Percentiles rank a stretch among this genome's conserved stretches.
Evolutionary conservation across 192 early-diverging fungal genomes (phyloP).

Genomic region (Chytriomyces hyalinus): DNA sequence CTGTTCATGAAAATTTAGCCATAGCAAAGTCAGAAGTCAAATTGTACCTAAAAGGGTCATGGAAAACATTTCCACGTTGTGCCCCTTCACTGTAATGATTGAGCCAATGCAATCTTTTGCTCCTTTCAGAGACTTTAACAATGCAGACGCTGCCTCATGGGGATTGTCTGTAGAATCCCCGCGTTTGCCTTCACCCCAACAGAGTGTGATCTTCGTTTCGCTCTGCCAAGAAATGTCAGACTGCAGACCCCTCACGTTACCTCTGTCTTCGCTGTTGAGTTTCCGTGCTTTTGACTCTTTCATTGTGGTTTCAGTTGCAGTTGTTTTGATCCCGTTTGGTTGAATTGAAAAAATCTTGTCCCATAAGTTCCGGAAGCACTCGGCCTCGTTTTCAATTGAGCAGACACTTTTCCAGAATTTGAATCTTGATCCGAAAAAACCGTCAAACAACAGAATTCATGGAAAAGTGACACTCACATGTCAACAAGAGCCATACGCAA

Average conservation of each 20-base stretch:
- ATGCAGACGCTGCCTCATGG: not conserved
- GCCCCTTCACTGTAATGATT: not conserved
- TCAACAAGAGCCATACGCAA: no score
- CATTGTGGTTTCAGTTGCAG: not conserved
- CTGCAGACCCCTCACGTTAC: not conserved
- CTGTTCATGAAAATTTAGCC: not conserved
- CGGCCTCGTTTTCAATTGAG: no score
- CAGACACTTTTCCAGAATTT: no score
- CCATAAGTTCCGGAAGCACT: no score
- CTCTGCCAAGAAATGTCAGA: not conserved
- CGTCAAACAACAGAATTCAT: no score
- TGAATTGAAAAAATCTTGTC: no score
- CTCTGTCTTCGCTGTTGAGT: not conserved
- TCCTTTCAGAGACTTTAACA: not conserved
- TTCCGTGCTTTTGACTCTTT: not conserved
- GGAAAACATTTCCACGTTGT: not conserved
- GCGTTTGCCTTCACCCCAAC: not conserved
- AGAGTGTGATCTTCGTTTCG: not conserved
- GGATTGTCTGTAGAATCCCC: not conserved
- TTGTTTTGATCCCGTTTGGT: not conserved
- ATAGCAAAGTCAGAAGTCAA: no score
- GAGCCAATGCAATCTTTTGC: not conserved
- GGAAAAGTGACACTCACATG: no score
- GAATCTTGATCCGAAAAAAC: no score
- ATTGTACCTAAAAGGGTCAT: not conserved